A percentile compares a stretch with the other conserved stretches of the same genome.
Evolutionary conservation across 345 rosid species (phyloP).

Genomic region (Schrenkiella parvula): DNA sequence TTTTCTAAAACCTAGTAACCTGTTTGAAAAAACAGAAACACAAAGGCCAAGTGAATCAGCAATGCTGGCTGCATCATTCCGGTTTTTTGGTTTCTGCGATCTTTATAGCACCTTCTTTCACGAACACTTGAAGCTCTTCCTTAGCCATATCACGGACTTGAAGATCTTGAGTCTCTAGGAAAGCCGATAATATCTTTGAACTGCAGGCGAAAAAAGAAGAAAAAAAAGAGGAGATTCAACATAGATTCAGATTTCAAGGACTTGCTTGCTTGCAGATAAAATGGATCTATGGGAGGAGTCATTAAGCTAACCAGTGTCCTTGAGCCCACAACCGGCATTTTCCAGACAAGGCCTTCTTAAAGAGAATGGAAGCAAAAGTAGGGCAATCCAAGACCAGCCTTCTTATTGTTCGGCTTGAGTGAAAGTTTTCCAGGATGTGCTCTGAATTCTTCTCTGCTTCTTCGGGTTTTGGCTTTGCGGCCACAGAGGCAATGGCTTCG

Average conservation of each 20-base stretch:
- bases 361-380: conserved; percentile 56
- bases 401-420: conserved; percentile 74
- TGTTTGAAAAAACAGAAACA: neutral
- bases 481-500: conserved; percentile 62
- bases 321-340: conserved; percentile 57
- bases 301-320: conserved; percentile 68
- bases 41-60: neutral
- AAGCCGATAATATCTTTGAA: conserved; percentile 66
- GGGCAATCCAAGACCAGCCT: conserved; percentile 68
- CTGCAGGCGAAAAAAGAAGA: conserved; percentile 42
- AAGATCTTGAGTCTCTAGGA: conserved; percentile 53
- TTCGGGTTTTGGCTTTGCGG: conserved; percentile 51
- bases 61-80: conserved; percentile 11
- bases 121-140: conserved; percentile 63
- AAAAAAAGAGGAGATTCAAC: conserved; percentile 1
- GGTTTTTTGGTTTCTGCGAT: conserved; percentile 36
- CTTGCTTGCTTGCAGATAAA: neutral
- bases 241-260: neutral
- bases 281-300: neutral
- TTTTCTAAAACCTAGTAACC: neutral
- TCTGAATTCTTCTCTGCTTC: conserved; percentile 27
- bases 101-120: conserved; percentile 54
- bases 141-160: conserved; percentile 44
- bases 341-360: conserved; percentile 68
- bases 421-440: conserved; percentile 77